phyloP scores from a whole-genome alignment of 192 early-diverging fungal species.

The Coemansia sp. region DNA sequence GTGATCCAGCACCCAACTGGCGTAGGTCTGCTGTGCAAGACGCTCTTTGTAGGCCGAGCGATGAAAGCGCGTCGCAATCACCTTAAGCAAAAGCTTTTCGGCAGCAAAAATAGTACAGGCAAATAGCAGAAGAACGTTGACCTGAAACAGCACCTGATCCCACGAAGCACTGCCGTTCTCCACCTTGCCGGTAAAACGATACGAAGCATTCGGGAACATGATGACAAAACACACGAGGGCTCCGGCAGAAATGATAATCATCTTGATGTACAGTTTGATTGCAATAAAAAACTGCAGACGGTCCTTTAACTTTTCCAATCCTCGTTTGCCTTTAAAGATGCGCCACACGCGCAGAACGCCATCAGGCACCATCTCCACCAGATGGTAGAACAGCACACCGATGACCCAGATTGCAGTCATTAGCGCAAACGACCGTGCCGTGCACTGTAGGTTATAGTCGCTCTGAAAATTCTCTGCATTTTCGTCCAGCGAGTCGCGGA shows the following conservation, averaged over 20 bases:
- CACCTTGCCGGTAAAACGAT: constrained; percentile 48
- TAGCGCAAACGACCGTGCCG: constrained; percentile 52
- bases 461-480: constrained; percentile 15
- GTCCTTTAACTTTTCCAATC: constrained; percentile 56
- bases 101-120: constrained; percentile 53
- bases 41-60: constrained; percentile 66
- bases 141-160: constrained; percentile 58
- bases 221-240: constrained; percentile 56
- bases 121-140: constrained; percentile 56
- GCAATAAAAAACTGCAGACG: constrained; percentile 58
- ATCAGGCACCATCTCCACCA: constrained; percentile 59
- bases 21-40: constrained; percentile 59
- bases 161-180: constrained; percentile 39
- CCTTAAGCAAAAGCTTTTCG: constrained; percentile 64
- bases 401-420: constrained; percentile 55
- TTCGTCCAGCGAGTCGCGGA: constrained; percentile 20
- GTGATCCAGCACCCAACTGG: constrained; percentile 61
- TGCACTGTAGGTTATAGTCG: constrained; percentile 37
- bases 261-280: constrained; percentile 60
- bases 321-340: constrained; percentile 39
- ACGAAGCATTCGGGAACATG: constrained; percentile 55
- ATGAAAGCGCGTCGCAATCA: constrained; percentile 66
- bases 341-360: constrained; percentile 56
- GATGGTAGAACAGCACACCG: constrained; percentile 56
- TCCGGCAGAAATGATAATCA: constrained; percentile 55